Conservation (phyloP, 2,329 filamentous ascomycete species). For the Neofusicoccum laricinum region DNA sequence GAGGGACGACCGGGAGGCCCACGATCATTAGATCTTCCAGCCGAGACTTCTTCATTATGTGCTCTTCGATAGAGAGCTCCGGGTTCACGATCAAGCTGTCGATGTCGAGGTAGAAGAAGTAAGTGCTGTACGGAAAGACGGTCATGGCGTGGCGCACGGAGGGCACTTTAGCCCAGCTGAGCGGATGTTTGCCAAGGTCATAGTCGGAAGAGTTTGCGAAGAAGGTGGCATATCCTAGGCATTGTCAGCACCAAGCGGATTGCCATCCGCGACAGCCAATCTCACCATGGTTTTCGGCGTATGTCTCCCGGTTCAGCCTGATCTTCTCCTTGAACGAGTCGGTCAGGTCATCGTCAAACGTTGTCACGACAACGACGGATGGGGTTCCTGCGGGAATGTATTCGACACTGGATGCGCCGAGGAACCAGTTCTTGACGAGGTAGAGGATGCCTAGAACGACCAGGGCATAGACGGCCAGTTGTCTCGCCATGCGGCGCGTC, state of each 20-base stretch:
- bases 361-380: constrained; percentile 75
- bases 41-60: constrained; percentile 64
- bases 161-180: constrained; percentile 75
- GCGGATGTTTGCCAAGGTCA: constrained; percentile 57
- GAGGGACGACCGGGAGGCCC: constrained; percentile 83
- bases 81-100: constrained; percentile 89
- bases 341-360: constrained; percentile 68
- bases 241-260: constrained; percentile 1
- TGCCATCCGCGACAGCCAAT: neutral
- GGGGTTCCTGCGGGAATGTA: constrained; percentile 25
- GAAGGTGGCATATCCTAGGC: constrained; percentile 78
- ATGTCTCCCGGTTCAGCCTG: constrained; percentile 77
- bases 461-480: constrained; percentile 53
- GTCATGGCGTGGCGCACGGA: constrained; percentile 87
- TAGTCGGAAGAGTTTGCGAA: constrained; percentile 77
- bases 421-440: constrained; percentile 49
- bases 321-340: constrained; percentile 69
- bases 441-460: constrained; percentile 60
- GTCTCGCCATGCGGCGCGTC: constrained; percentile 62
- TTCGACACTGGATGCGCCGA: constrained; percentile 16
- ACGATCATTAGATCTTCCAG: constrained; percentile 80
- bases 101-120: constrained; percentile 84
- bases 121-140: constrained; percentile 70
- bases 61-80: constrained; percentile 62
- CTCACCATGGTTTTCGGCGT: constrained; percentile 83